Percentiles rank a stretch among this genome's conserved stretches.
phyloP scores from a whole-genome alignment of 306 rosid species.

The Sicyos baderoa region DNA sequence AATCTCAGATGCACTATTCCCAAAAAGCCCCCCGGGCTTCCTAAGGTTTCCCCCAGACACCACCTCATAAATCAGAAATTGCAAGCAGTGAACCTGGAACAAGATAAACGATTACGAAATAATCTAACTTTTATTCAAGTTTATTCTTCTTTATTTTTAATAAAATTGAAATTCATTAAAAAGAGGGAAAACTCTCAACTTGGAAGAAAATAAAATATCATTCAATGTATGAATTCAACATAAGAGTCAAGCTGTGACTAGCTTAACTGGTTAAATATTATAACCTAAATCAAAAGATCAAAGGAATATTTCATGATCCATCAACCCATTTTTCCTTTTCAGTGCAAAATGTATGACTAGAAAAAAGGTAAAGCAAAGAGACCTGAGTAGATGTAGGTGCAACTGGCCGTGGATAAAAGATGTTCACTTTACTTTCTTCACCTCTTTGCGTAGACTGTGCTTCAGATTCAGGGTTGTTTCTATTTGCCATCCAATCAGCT shows the following conservation, averaged over 20 bases:
- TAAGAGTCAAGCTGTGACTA: not conserved
- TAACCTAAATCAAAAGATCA: not conserved
- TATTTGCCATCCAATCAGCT: slow-evolving; percentile 99
- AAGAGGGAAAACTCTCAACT: not conserved
- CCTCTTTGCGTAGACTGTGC: slow-evolving; percentile 73
- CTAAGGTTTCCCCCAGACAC: slow-evolving; percentile 98
- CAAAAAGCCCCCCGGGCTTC: slow-evolving; percentile 98
- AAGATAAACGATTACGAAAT: slow-evolving; percentile 22
- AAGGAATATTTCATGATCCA: not conserved
- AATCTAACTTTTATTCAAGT: not conserved
- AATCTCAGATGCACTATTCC: slow-evolving; percentile 89
- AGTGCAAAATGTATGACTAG: not conserved
- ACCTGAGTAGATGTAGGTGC: slow-evolving; percentile 99
- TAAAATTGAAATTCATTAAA: not conserved
- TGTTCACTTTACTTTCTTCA: slow-evolving; percentile 74
- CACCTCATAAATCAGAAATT: slow-evolving; percentile 88
- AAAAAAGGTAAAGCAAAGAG: slow-evolving; percentile 18
- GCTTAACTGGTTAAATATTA: not conserved
- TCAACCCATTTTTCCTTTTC: not conserved
- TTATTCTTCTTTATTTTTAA: not conserved
- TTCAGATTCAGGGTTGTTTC: slow-evolving; percentile 78
- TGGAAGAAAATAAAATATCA: not conserved
- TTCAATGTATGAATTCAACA: not conserved
- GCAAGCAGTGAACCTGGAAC: slow-evolving; percentile 89
- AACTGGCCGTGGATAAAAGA: slow-evolving; percentile 88